Conservation (phyloP, 2,329 filamentous ascomycete species). For the Penicillium olsonii region DNA sequence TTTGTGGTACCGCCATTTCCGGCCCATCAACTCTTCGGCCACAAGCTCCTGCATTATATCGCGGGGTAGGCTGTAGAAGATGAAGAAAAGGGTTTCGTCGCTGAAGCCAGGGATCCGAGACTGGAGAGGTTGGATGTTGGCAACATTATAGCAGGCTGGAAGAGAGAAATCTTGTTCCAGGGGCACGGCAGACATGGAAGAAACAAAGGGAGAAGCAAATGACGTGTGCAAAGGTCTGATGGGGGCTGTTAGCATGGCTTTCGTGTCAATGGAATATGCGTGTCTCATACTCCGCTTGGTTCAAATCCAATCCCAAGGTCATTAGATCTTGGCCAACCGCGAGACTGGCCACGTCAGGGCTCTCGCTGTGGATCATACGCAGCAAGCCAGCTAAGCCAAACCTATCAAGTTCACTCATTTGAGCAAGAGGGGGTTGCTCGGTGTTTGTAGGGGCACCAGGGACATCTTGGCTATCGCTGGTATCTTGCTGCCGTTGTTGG, state of each 20-base stretch:
- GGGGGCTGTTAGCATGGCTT: conserved; percentile 19
- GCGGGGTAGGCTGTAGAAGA: conserved; percentile 68
- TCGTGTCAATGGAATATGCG: conserved; percentile 1
- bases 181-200: conserved; percentile 56
- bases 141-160: conserved; percentile 65
- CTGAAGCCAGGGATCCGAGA: conserved; percentile 61
- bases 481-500: conserved; percentile 38
- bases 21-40: conserved; percentile 60
- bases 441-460: conserved; percentile 33
- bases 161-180: conserved; percentile 65
- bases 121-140: conserved; percentile 64
- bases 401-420: conserved; percentile 62
- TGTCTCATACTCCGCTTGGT: conserved; percentile 57
- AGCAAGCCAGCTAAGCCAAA: conserved; percentile 63
- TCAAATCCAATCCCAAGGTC: conserved; percentile 64
- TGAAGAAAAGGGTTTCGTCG: conserved; percentile 67
- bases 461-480: conserved; percentile 38
- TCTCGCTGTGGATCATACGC: conserved; percentile 58
- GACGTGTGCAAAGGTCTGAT: conserved; percentile 62
- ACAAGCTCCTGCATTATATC: conserved; percentile 68
- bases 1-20: conserved; percentile 57
- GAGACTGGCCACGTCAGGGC: conserved; percentile 54
- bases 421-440: conserved; percentile 48
- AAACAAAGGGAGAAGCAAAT: conserved; percentile 65
- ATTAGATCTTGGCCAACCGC: conserved; percentile 66